phyloP scores from a whole-genome alignment of 2,329 filamentous ascomycete species.

The Reticulascus tulasneorum region DNA sequence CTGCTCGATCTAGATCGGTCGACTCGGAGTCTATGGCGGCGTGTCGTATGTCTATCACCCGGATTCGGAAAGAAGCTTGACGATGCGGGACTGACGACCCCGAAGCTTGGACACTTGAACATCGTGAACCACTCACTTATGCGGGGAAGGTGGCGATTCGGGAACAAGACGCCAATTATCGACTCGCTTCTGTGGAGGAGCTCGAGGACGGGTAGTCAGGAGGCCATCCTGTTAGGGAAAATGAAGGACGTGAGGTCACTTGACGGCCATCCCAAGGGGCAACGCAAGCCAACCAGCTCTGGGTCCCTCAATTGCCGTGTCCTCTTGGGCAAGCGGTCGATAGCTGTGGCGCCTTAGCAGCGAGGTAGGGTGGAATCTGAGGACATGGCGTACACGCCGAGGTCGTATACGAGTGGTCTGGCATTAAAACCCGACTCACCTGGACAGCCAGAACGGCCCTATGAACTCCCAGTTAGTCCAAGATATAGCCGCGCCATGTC shows the following conservation, averaged over 20 bases:
- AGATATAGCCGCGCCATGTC: too few species aligned
- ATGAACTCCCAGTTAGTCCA: too few species aligned
- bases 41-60: conserved; percentile 2
- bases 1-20: conserved; percentile 3
- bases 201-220: neutral
- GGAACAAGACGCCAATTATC: conserved; percentile 7
- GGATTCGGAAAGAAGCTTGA: conserved; percentile 4
- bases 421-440: too few species aligned
- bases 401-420: too few species aligned
- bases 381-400: too few species aligned
- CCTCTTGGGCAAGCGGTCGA: too few species aligned
- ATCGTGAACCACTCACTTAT: conserved; percentile 6
- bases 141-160: conserved; percentile 13
- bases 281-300: neutral
- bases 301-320: neutral
- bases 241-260: conserved; percentile 8
- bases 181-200: conserved; percentile 1
- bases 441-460: too few species aligned
- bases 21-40: conserved; percentile 5
- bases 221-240: conserved; percentile 9
- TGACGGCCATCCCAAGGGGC: conserved; percentile 1
- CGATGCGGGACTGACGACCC: neutral
- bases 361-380: too few species aligned
- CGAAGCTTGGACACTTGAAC: conserved; percentile 7
- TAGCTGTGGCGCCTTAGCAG: too few species aligned